Percentiles rank a stretch among this genome's conserved stretches.
Conservation (phyloP, 148 eudicot species). For the Chenopodium album region DNA sequence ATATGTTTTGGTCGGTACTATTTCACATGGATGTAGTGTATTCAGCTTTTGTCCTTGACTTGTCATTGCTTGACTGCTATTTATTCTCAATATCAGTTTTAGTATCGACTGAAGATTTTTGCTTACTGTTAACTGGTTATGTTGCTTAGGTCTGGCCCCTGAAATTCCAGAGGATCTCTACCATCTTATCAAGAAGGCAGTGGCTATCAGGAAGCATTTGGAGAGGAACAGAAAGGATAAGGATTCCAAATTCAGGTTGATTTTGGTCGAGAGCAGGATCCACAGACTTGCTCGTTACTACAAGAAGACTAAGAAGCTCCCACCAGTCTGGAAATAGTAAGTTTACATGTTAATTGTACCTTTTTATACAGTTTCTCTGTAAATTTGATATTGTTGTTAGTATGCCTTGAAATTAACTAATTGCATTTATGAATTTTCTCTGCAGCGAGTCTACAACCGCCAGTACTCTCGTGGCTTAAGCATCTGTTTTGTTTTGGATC, state of each 20-base stretch:
- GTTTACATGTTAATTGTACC: background rate
- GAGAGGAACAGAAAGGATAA: conserved; percentile 44
- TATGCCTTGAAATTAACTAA: background rate
- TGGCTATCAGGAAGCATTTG: conserved; percentile 42
- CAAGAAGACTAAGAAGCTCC: conserved; percentile 45
- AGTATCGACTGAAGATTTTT: background rate
- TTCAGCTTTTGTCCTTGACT: background rate
- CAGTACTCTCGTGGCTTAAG: conserved; percentile 37
- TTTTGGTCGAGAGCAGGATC: conserved; percentile 42
- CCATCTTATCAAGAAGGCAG: conserved; percentile 39
- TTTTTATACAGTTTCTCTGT: background rate
- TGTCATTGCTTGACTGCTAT: background rate
- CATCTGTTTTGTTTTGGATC: background rate
- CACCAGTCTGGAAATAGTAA: conserved; percentile 42
- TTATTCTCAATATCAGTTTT: background rate
- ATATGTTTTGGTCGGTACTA: background rate
- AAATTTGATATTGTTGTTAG: background rate
- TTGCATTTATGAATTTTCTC: background rate
- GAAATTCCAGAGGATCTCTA: conserved; percentile 40
- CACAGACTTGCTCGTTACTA: conserved; percentile 44
- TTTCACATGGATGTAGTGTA: background rate
- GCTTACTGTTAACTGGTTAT: background rate
- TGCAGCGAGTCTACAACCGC: conserved; percentile 43
- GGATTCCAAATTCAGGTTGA: conserved; percentile 39
- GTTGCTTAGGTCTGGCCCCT: conserved; percentile 32